Evolutionary conservation across 345 rosid species (phyloP).

Genomic region (Noccaea caerulescens): DNA sequence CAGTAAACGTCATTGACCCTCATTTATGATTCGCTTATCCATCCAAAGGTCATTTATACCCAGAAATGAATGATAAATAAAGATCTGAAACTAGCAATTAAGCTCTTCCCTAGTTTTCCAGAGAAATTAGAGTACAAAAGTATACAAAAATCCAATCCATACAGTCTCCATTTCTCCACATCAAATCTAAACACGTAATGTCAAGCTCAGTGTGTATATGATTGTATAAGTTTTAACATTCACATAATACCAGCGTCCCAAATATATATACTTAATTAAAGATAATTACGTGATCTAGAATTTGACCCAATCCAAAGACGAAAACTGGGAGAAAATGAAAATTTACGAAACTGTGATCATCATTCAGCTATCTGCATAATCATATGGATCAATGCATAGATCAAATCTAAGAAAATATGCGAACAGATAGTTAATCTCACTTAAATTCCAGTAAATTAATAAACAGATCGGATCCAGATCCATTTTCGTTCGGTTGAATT

Average conservation of each 20-base stretch:
- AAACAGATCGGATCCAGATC: conserved; percentile 37
- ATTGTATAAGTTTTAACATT: neutral
- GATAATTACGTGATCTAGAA: conserved; percentile 6
- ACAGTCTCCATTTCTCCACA: neutral
- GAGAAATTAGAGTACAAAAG: neutral
- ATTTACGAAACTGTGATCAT: neutral
- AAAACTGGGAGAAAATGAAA: neutral
- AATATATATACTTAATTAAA: neutral
- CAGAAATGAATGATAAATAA: neutral
- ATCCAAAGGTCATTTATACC: neutral
- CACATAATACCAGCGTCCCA: conserved; percentile 1
- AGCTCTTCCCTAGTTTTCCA: neutral
- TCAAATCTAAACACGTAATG: conserved; percentile 3
- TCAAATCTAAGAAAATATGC: conserved; percentile 17
- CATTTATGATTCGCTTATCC: neutral
- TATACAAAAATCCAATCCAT: conserved; percentile 2
- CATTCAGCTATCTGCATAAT: conserved; percentile 9
- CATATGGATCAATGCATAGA: conserved; percentile 29
- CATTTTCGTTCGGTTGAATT: neutral
- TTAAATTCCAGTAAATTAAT: neutral
- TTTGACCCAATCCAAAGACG: conserved; percentile 1
- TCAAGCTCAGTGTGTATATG: neutral
- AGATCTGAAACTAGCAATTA: conserved; percentile 3
- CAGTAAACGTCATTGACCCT: neutral
- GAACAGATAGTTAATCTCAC: neutral